Evolutionary conservation across 2,329 filamentous ascomycete genomes (phyloP).

Genomic region (Aspergillus sp.): DNA sequence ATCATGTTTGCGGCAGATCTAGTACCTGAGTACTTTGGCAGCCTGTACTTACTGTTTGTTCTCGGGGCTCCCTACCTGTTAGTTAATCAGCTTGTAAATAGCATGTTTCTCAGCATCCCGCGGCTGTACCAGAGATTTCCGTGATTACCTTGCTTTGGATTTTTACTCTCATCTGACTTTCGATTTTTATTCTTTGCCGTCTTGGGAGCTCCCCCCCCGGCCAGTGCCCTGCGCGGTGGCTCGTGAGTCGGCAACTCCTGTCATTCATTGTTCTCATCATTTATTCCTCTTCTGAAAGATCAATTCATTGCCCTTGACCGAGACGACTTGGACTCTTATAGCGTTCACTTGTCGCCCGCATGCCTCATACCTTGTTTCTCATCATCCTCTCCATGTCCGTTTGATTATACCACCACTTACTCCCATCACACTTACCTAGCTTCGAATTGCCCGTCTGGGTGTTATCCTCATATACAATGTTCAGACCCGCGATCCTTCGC

Average conservation of each 20-base stretch:
- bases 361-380: background rate
- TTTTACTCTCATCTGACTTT: background rate
- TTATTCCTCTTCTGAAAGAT: background rate
- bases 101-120: constrained; percentile 8
- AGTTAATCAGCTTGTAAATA: background rate
- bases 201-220: background rate
- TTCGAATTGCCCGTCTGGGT: background rate
- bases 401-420: background rate
- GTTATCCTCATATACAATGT: constrained; percentile 21
- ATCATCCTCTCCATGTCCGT: background rate
- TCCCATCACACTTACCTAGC: background rate
- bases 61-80: background rate
- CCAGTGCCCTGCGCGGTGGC: background rate
- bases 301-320: constrained; percentile 8
- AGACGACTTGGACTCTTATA: background rate
- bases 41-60: too few species aligned
- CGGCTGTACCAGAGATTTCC: background rate
- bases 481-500: constrained; percentile 28
- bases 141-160: background rate
- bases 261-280: background rate
- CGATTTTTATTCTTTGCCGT: constrained; percentile 6
- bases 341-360: background rate
- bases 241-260: background rate
- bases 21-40: too few species aligned
- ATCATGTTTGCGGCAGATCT: too few species aligned